Conservation (phyloP, 192 early-diverging fungal species). For the Umbelopsis isabellina region DNA sequence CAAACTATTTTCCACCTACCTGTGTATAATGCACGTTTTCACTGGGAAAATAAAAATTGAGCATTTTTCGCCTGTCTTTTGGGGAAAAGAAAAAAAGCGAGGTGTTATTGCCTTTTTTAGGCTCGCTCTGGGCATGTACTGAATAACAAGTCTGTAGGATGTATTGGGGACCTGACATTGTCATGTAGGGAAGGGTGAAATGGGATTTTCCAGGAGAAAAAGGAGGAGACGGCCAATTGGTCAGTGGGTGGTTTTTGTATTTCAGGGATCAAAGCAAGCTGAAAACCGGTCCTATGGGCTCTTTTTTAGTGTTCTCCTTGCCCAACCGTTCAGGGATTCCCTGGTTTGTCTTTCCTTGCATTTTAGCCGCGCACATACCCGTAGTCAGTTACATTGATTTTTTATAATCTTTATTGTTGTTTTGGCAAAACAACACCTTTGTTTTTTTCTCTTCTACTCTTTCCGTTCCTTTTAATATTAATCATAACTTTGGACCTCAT, state of each 20-base stretch:
- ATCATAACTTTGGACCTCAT: neutral
- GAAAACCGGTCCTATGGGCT: neutral
- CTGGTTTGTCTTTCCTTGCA: too few relatives aligned
- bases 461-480: slow-evolving; percentile 23
- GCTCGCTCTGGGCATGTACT: too few relatives aligned
- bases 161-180: neutral
- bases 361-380: too few relatives aligned
- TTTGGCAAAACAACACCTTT: neutral
- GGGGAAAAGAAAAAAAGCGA: neutral
- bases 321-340: too few relatives aligned
- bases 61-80: too few relatives aligned
- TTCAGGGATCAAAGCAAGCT: neutral
- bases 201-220: neutral
- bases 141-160: too few relatives aligned
- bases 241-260: neutral
- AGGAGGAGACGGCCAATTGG: neutral
- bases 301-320: too few relatives aligned
- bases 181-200: slow-evolving; percentile 1
- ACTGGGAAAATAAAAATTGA: too few relatives aligned
- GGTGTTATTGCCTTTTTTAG: too few relatives aligned
- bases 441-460: slow-evolving; percentile 18
- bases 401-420: too few relatives aligned
- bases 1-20: neutral
- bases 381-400: too few relatives aligned
- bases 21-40: neutral